phyloP scores from a whole-genome alignment of 164 flowering plant genomes.

The Vitis labrusca region DNA sequence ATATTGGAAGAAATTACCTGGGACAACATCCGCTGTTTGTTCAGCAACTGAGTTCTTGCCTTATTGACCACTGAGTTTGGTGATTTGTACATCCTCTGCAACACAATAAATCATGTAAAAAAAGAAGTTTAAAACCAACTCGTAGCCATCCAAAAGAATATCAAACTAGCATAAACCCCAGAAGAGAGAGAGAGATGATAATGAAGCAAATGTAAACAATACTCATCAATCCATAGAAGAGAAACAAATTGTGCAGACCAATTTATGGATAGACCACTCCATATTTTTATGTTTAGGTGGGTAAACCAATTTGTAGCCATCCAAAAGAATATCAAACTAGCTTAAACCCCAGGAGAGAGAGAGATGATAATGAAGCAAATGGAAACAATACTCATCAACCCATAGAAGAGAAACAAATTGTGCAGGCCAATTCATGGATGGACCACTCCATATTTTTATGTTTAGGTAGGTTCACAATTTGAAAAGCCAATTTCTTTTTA shows the following conservation, averaged over 20 bases:
- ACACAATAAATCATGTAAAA: neutral
- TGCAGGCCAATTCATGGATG: too few species aligned
- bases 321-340: neutral
- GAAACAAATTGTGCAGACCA: too few species aligned
- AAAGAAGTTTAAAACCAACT: neutral
- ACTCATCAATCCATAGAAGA: too few species aligned
- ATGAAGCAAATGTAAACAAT: too few species aligned
- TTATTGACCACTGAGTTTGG: conserved; percentile 54
- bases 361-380: too few species aligned
- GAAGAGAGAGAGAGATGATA: neutral
- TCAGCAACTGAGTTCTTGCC: conserved; percentile 53
- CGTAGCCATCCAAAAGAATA: neutral
- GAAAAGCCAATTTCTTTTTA: too few species aligned
- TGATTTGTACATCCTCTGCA: conserved; percentile 53
- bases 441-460: too few species aligned
- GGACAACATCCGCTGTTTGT: conserved; percentile 56
- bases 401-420: too few species aligned
- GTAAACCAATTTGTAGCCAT: neutral
- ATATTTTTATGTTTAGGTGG: too few species aligned
- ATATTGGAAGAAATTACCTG: conserved; percentile 31
- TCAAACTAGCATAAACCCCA: neutral
- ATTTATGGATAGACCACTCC: too few species aligned
- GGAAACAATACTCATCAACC: too few species aligned
- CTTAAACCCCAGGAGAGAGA: neutral
- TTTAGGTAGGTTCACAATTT: too few species aligned